These are phyloP conservation scores for Dictyostelium capitatum DNA, from an alignment of 78 protist species.

Conservation along the genomic window DNA sequence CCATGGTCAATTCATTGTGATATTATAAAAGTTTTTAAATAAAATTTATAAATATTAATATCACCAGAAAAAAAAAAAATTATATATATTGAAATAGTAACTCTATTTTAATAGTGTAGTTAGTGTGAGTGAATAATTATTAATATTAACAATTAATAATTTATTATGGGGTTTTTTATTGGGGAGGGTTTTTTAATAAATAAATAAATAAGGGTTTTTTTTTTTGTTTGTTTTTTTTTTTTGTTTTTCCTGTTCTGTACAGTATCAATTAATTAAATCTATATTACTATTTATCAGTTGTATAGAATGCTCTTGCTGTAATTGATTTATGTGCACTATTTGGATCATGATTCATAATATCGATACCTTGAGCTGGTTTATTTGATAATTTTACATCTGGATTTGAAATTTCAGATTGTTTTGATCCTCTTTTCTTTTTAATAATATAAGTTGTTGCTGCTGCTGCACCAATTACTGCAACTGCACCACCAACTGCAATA, in stretches of 20 bases:
- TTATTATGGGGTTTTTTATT: too few species aligned
- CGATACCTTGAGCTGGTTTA: conserved; percentile 15
- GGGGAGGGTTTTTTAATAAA: not conserved
- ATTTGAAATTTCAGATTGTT: not conserved
- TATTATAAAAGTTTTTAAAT: too few species aligned
- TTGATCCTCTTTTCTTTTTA: conserved; percentile 6
- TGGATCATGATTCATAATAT: conserved; percentile 21
- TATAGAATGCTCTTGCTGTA: conserved; percentile 41
- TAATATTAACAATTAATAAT: too few species aligned
- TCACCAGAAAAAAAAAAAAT: not conserved
- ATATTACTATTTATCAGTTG: not conserved
- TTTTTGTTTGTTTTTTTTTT: not conserved
- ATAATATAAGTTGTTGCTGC: conserved; percentile 1
- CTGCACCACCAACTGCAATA: conserved; percentile 62
- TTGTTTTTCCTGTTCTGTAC: too few species aligned
- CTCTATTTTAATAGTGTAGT: too few species aligned
- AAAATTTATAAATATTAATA: too few species aligned
- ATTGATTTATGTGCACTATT: conserved; percentile 43
- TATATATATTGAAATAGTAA: too few species aligned
- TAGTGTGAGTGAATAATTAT: too few species aligned
- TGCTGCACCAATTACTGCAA: not conserved
- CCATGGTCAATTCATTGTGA: too few species aligned
- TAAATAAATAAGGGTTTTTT: too few species aligned
- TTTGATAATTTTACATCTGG: not conserved
- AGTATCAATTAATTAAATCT: not conserved